These are phyloP conservation scores for Metarhizium guizhouense DNA, from an alignment of 2,329 filamentous ascomycete species.

Conservation along the genomic window DNA sequence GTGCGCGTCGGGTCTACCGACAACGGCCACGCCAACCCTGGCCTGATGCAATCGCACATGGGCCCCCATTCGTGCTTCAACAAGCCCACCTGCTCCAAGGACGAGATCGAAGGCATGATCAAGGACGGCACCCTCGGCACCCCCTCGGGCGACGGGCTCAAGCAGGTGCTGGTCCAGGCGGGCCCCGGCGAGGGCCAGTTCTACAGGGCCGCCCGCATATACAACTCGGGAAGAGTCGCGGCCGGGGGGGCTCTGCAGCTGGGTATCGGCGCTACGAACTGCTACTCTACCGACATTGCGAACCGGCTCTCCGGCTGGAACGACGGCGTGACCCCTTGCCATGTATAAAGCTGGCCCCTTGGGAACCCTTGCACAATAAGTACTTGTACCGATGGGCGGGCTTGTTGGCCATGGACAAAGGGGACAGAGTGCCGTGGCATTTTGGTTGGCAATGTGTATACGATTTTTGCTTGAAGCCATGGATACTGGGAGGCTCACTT, in stretches of 20 bases:
- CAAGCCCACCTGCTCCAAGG: slow-evolving; percentile 18
- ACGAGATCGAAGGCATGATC: slow-evolving; percentile 21
- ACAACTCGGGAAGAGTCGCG: slow-evolving; percentile 37
- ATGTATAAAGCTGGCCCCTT: too few relatives aligned
- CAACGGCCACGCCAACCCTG: slow-evolving; percentile 34
- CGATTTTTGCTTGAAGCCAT: too few relatives aligned
- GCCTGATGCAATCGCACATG: slow-evolving; percentile 30
- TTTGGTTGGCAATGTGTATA: too few relatives aligned
- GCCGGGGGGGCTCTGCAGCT: slow-evolving; percentile 27
- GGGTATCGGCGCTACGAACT: slow-evolving; percentile 33
- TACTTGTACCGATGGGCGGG: too few relatives aligned
- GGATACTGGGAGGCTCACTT: too few relatives aligned
- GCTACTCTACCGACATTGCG: slow-evolving; percentile 42
- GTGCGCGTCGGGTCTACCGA: slow-evolving; percentile 31
- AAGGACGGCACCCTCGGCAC: slow-evolving; percentile 34
- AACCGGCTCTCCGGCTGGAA: slow-evolving; percentile 4
- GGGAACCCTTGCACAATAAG: too few relatives aligned
- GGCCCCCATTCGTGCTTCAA: slow-evolving; percentile 27
- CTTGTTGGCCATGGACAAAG: too few relatives aligned
- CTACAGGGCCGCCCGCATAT: slow-evolving; percentile 38
- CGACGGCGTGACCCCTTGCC: too few relatives aligned
- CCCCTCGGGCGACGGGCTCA: slow-evolving; percentile 30
- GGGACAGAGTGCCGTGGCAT: too few relatives aligned
- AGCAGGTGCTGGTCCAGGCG: slow-evolving; percentile 24
- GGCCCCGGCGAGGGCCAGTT: slow-evolving; percentile 16